phyloP scores from a whole-genome alignment of 2,329 filamentous ascomycete species.

The Aureobasidium melanogenum region DNA sequence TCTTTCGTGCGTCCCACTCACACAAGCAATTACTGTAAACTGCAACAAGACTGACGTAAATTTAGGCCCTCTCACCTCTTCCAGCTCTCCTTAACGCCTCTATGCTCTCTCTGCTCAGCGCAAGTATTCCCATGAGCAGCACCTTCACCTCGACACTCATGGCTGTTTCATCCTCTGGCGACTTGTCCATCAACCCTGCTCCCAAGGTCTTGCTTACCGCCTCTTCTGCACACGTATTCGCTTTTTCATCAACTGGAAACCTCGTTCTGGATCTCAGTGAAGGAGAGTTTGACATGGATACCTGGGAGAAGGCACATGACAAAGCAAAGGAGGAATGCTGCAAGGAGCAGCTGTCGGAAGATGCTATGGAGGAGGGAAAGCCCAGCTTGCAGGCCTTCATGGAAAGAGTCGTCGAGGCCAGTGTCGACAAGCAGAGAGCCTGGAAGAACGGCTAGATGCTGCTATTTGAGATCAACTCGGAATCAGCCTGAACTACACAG shows the following conservation, averaged over 20 bases:
- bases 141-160: constrained; percentile 54
- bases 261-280: constrained; percentile 74
- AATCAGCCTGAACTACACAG: not conserved
- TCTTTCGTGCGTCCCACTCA: constrained; percentile 44
- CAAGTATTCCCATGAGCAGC: constrained; percentile 68
- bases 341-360: constrained; percentile 30
- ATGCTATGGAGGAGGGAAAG: constrained; percentile 27
- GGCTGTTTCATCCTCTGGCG: constrained; percentile 24
- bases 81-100: constrained; percentile 75
- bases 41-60: not conserved
- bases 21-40: constrained; percentile 2
- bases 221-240: constrained; percentile 70
- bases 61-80: constrained; percentile 67
- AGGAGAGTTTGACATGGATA: constrained; percentile 63
- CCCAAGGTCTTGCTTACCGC: constrained; percentile 53
- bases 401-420: constrained; percentile 12
- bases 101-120: constrained; percentile 69
- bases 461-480: not conserved
- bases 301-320: constrained; percentile 65
- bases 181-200: constrained; percentile 44
- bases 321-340: constrained; percentile 59
- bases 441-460: constrained; percentile 13
- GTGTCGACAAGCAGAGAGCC: constrained; percentile 8
- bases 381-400: constrained; percentile 1
- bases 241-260: constrained; percentile 65